Base-by-base conservation (phyloP, 768 basidiomycete species). In the Serendipita sp. region DNA sequence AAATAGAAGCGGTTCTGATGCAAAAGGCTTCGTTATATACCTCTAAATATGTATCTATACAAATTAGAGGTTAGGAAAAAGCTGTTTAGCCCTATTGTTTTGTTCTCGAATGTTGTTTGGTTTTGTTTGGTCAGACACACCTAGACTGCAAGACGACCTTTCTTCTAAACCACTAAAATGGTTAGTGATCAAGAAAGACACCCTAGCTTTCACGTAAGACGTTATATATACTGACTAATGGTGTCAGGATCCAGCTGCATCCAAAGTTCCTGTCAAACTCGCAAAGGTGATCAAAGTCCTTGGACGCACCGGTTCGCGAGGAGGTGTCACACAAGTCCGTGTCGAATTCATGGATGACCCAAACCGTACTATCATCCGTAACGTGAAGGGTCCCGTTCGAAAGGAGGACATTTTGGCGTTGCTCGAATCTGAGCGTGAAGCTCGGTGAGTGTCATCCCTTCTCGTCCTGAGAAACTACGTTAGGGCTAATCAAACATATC, bases 291-390 rank as follows among this genome's bases (percentile, higher is more conserved):
- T 89, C 80, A 95, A 93, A 89, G 93, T 94, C 75, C 86, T 98
- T 72, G 96, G 96, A 73, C 86, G 96, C 72, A 99, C 96, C 74
- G 95, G 95, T 68, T 97, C 94, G 71, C 91, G 95, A 75, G 95
- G 95, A 78, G 95, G 95, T 79, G 93, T 98, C 72, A 97, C 93
- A 67, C 94, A 97, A 81, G 94, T 97, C 77, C 92, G 95, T 70
- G 96, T 99, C 70, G 96, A 98, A 75, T 96, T 99, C 80, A 86
- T 98, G 88, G 95, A 98, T 75, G 94, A 98, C 75, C 84, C 89
- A 64, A 84, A 86, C 69, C 89, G 95, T 71, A 88, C 90, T 69
- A 96, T 99, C 77, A 95, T 97, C 77, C 90, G 95, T 63, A 99
- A 99, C 79, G 95, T 98, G 70, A 98, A 98, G 78, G 96, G 96